These are phyloP conservation scores for Lactarius hengduanensis DNA, from an alignment of 768 basidiomycete species.

Conservation along the genomic window DNA sequence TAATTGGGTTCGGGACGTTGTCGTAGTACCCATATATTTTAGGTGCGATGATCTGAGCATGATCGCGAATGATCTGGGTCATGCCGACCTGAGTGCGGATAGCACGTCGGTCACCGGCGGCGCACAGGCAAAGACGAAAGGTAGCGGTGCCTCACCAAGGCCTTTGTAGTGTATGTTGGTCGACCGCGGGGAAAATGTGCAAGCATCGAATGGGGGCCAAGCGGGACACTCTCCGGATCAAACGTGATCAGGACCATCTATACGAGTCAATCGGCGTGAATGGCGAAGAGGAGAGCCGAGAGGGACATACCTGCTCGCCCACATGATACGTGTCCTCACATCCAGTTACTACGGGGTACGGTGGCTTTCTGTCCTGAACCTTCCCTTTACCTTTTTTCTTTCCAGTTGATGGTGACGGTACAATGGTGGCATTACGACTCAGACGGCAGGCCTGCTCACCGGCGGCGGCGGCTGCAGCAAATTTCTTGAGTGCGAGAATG, in stretches of 20 bases:
- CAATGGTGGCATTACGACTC: conserved; percentile 20
- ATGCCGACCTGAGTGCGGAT: conserved; percentile 33
- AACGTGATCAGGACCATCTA: conserved; percentile 37
- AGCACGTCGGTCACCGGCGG: conserved; percentile 4
- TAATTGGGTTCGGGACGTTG: conserved; percentile 33
- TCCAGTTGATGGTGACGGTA: conserved; percentile 1
- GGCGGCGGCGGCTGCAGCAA: conserved; percentile 32
- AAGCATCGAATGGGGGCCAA: conserved; percentile 35
- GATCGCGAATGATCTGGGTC: conserved; percentile 31
- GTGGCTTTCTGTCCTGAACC: conserved; percentile 17
- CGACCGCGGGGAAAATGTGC: conserved; percentile 37
- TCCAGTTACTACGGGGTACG: conserved; percentile 30
- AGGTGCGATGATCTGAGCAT: conserved; percentile 31
- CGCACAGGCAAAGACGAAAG: background rate
- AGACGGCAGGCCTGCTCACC: conserved; percentile 30
- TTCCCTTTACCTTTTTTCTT: conserved; percentile 23
- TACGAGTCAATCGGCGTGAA: background rate
- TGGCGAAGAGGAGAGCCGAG: conserved; percentile 1
- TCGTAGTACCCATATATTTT: conserved; percentile 36
- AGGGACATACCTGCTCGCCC: conserved; percentile 33
- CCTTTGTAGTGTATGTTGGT: conserved; percentile 34
- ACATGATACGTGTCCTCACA: conserved; percentile 34
- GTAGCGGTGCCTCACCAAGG: conserved; percentile 30
- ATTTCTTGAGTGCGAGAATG: conserved; percentile 32
- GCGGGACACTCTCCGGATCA: conserved; percentile 32